A percentile compares a stretch with the other conserved stretches of the same genome.
Evolutionary conservation across 1,284 basidiomycete species (phyloP).

Genomic region (Trametes polyzona): DNA sequence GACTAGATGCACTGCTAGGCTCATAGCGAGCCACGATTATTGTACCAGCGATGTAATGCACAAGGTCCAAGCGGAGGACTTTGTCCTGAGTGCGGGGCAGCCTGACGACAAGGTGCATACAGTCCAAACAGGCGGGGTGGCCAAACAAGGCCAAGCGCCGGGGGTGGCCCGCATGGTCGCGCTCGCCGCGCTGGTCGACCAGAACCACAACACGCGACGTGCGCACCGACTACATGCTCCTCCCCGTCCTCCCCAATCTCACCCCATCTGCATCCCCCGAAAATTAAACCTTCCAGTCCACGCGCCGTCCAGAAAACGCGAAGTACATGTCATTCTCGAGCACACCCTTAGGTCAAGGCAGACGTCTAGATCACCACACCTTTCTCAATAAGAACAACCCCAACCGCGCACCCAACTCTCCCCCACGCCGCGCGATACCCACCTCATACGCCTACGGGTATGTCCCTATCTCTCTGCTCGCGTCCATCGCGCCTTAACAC

Average conservation of each 20-base stretch:
- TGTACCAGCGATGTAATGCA: background rate
- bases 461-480: slow-evolving; percentile 30
- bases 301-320: slow-evolving; percentile 22
- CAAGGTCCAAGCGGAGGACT: background rate
- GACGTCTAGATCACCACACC: slow-evolving; percentile 77
- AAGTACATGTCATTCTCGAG: slow-evolving; percentile 81
- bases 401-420: slow-evolving; percentile 36
- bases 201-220: slow-evolving; percentile 28
- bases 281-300: slow-evolving; percentile 4
- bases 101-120: slow-evolving; percentile 17
- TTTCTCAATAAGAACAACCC: slow-evolving; percentile 65
- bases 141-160: slow-evolving; percentile 20
- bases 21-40: background rate
- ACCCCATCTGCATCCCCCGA: slow-evolving; percentile 3
- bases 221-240: slow-evolving; percentile 26
- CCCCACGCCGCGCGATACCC: slow-evolving; percentile 46
- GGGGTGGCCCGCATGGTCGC: slow-evolving; percentile 13
- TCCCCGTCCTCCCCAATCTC: slow-evolving; percentile 11
- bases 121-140: slow-evolving; percentile 13
- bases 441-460: slow-evolving; percentile 73
- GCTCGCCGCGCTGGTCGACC: slow-evolving; percentile 19
- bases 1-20: background rate
- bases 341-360: slow-evolving; percentile 80
- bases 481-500: slow-evolving; percentile 28
- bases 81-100: background rate